Base-by-base conservation (phyloP, 352 stramenopile species). In the Pythium folliculosum region DNA sequence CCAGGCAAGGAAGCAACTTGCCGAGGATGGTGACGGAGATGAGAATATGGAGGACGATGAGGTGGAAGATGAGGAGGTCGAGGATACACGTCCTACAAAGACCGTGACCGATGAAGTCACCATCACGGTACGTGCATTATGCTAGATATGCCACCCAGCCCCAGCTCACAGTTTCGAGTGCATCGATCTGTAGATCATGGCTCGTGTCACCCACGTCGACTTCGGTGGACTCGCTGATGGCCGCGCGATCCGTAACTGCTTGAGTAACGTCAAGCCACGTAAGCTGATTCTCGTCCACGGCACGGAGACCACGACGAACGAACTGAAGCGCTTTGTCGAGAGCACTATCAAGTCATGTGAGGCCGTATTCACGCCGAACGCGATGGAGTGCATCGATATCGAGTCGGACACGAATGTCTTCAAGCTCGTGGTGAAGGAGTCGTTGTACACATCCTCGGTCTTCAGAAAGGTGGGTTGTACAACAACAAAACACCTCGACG, bases 321-420 rank as follows among this genome's bases (percentile, higher is more conserved):
- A 94, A 38, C 75, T 96, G 6, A 94, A 96, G 70, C 76, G 81
- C 23, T 95, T 95, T 60, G 89, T 95, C 0, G 86, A 96, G 64
- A 71, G 72, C 23, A 92, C 82, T 2, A 95, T 96, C 63, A 84
- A 89, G 30, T 72, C 83, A 61, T 96, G 89, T 64, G 89, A 96
- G 70, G 85, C 86, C 16, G 84, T 96, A 27, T 96, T 94, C 75
- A 93, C 84, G 16, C 89, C 89, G 8, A 88, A 92, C 48, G 76
- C 90, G 5, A 93, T 94, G 80, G 89, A 96, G 55, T 95, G 87
- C 67, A 94, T 96, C 63, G 89, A 96, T 66, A 96, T 96, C 51
- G 89, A 96, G 63, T 95, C 87, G 25, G 89, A 95, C 67, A 96
- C 89, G 59, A 96, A 93, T 38, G 86, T 96, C 55, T 95, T 92